Conservation (phyloP, 2,329 filamentous ascomycete genomes). For the Cladosporium sp. region DNA sequence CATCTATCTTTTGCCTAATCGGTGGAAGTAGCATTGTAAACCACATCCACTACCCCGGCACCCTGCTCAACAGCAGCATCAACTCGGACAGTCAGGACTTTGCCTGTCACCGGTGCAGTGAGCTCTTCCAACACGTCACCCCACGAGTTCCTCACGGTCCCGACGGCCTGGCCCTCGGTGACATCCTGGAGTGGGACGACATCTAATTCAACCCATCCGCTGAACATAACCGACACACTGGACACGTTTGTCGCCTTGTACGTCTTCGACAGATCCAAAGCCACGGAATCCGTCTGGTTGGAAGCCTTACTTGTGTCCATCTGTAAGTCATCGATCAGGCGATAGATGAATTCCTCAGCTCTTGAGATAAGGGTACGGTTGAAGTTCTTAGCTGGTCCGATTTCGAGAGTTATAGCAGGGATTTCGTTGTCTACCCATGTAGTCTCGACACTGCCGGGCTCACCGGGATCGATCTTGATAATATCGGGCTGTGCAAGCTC, state of each 20-base stretch:
- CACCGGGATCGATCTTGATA: slow-evolving; percentile 37
- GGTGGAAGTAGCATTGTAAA: slow-evolving; percentile 32
- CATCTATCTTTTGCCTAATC: not conserved
- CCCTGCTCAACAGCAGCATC: slow-evolving; percentile 36
- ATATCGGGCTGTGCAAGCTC: slow-evolving; percentile 38
- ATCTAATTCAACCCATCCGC: slow-evolving; percentile 23
- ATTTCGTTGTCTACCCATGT: slow-evolving; percentile 34
- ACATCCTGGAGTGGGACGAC: slow-evolving; percentile 33
- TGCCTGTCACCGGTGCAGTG: slow-evolving; percentile 29
- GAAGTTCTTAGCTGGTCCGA: slow-evolving; percentile 35
- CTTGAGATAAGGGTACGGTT: slow-evolving; percentile 34
- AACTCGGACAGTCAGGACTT: slow-evolving; percentile 32
- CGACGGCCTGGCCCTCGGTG: slow-evolving; percentile 34
- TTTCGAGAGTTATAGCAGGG: slow-evolving; percentile 37
- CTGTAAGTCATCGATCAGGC: slow-evolving; percentile 10
- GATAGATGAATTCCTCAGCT: slow-evolving; percentile 21
- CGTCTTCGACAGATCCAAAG: slow-evolving; percentile 16
- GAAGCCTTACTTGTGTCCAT: slow-evolving; percentile 6
- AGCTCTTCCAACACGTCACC: slow-evolving; percentile 35
- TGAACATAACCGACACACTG: slow-evolving; percentile 31
- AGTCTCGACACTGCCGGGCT: slow-evolving; percentile 38
- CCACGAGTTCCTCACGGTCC: slow-evolving; percentile 33
- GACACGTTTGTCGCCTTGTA: slow-evolving; percentile 30
- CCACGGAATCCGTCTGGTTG: not conserved
- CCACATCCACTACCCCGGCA: slow-evolving; percentile 32